These are phyloP conservation scores for Apium graveolens DNA, from an alignment of 129 eudicot genomes.

Conservation along the genomic window DNA sequence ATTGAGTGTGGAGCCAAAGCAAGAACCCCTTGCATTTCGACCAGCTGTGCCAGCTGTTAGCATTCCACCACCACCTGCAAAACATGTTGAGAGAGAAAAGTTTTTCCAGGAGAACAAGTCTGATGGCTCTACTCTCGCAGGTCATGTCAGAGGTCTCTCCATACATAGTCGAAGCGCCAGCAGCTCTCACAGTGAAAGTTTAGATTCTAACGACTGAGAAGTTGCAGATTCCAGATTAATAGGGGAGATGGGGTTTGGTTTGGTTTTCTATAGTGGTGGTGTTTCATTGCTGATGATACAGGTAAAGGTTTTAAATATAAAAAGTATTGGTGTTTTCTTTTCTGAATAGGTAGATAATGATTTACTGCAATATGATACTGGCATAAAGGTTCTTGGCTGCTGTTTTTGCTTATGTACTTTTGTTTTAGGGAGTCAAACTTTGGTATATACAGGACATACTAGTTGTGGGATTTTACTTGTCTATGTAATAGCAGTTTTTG, in stretches of 20 bases:
- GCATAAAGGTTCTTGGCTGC: background rate
- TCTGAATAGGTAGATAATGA: background rate
- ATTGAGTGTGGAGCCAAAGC: constrained; percentile 46
- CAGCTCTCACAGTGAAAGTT: constrained; percentile 68
- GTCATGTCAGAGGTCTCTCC: constrained; percentile 76
- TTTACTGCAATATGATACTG: background rate
- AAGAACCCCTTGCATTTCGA: constrained; percentile 27
- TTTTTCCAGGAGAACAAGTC: constrained; percentile 72
- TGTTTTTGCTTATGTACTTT: background rate
- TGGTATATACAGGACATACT: constrained; percentile 1
- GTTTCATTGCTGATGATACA: background rate
- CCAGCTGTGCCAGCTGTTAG: constrained; percentile 31
- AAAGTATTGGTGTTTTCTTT: constrained; percentile 1
- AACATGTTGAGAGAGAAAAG: constrained; percentile 83
- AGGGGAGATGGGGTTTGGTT: background rate
- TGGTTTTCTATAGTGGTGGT: background rate
- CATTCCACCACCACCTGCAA: constrained; percentile 96
- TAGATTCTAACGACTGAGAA: constrained; percentile 44
- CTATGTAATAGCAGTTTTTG: constrained; percentile 2
- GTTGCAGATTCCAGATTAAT: background rate
- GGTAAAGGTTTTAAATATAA: constrained; percentile 8
- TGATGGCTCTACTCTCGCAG: constrained; percentile 51
- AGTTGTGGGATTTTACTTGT: background rate
- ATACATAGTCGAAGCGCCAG: constrained; percentile 72
- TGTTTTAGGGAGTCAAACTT: background rate